Percentiles rank a stretch among this genome's conserved stretches.
These are phyloP conservation scores for Penicillium sp. DNA, from an alignment of 2,329 filamentous ascomycete species.

Conservation along the genomic window DNA sequence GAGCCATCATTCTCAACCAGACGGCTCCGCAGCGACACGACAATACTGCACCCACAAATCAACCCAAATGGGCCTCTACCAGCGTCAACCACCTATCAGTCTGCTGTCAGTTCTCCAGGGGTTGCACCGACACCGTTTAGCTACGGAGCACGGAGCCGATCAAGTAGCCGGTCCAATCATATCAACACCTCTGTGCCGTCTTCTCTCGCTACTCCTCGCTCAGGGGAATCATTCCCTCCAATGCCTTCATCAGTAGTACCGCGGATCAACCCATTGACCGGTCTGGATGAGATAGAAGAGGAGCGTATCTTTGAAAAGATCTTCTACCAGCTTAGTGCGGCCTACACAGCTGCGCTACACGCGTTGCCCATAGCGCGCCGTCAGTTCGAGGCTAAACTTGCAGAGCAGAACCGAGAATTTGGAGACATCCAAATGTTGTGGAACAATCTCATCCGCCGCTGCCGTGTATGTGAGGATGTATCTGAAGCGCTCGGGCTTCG, in stretches of 20 bases:
- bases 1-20: conserved; percentile 49
- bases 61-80: conserved; percentile 36
- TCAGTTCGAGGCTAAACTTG: conserved; percentile 66
- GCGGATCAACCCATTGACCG: conserved; percentile 60
- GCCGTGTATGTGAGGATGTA: conserved; percentile 71
- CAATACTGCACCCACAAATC: conserved; percentile 51
- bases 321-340: conserved; percentile 74
- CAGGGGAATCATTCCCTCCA: conserved; percentile 76
- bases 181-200: conserved; percentile 53
- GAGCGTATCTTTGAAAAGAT: conserved; percentile 83
- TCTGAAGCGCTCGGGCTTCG: conserved; percentile 73
- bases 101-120: conserved; percentile 36
- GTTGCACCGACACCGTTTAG: conserved; percentile 39
- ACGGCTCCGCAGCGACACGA: conserved; percentile 57
- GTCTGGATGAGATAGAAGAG: conserved; percentile 72
- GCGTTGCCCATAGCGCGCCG: conserved; percentile 72
- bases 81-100: conserved; percentile 35
- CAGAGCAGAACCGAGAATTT: conserved; percentile 63
- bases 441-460: conserved; percentile 73
- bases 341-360: conserved; percentile 73
- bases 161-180: conserved; percentile 59
- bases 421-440: conserved; percentile 68
- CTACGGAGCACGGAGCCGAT: conserved; percentile 46
- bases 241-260: conserved; percentile 51
- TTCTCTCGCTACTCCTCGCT: conserved; percentile 71